These are phyloP conservation scores for Fonsecaea erecta DNA, from an alignment of 2,329 filamentous ascomycete species.

Conservation along the genomic window DNA sequence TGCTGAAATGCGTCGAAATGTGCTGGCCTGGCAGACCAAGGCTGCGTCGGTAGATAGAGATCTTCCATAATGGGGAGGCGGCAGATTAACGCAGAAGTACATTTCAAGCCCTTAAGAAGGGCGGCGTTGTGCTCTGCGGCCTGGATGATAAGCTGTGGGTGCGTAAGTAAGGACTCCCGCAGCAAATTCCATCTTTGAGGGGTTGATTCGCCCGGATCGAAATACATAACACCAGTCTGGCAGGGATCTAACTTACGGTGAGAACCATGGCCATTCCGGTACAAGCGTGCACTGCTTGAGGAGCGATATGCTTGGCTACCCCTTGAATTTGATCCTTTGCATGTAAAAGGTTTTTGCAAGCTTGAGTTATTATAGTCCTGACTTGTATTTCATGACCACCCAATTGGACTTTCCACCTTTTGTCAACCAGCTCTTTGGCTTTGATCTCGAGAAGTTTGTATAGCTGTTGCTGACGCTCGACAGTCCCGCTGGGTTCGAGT, in stretches of 20 bases:
- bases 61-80: slow-evolving; percentile 4
- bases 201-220: no score
- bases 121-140: slow-evolving; percentile 1
- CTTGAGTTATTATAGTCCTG: not conserved
- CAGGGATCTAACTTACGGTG: not conserved
- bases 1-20: not conserved
- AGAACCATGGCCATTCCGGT: not conserved
- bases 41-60: not conserved
- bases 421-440: not conserved
- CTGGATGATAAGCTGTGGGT: not conserved
- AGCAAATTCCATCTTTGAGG: no score
- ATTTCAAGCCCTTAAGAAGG: not conserved
- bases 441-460: slow-evolving; percentile 6
- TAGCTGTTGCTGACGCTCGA: not conserved
- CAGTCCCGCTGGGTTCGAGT: not conserved
- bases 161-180: not conserved
- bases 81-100: not conserved
- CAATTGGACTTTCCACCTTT: slow-evolving; percentile 5
- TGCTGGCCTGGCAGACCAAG: not conserved
- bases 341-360: slow-evolving; percentile 2
- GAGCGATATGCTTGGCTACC: not conserved
- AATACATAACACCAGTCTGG: no score
- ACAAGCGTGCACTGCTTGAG: not conserved
- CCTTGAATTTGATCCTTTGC: not conserved
- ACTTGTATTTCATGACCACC: not conserved